These are phyloP conservation scores for Yamadazyma diospyri DNA, from an alignment of 1,139 yeast species.

Conservation along the genomic window DNA sequence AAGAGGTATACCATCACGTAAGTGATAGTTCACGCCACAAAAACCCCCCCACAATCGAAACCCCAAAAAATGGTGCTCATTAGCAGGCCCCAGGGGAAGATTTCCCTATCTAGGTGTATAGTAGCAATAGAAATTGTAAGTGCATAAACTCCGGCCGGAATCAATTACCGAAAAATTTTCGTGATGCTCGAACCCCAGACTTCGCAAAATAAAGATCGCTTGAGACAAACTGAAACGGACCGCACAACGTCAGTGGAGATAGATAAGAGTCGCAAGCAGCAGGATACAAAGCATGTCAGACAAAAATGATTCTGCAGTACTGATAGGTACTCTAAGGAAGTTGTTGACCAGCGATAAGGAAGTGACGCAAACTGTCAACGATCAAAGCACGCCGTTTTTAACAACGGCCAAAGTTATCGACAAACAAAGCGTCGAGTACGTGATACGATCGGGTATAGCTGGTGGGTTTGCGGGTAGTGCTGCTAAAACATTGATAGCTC, in stretches of 20 bases:
- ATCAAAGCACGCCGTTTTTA: conserved; percentile 27
- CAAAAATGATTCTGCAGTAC: conserved; percentile 4
- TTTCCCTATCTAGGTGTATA: conserved; percentile 1
- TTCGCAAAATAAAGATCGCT: too few species aligned
- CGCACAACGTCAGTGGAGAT: too few species aligned
- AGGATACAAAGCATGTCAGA: conserved; percentile 6
- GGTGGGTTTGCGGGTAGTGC: conserved; percentile 97
- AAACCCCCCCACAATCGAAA: too few species aligned
- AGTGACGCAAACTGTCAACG: conserved; percentile 17
- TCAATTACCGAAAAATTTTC: conserved; percentile 3
- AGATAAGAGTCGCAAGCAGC: neutral
- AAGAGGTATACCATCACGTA: too few species aligned
- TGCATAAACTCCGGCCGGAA: neutral
- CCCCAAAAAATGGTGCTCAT: too few species aligned
- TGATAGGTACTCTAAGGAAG: conserved; percentile 3
- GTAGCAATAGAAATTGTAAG: neutral
- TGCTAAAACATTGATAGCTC: conserved; percentile 93
- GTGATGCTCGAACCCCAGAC: conserved; percentile 7
- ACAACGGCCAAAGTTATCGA: conserved; percentile 28
- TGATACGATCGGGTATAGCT: conserved; percentile 80
- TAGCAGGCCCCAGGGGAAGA: too few species aligned
- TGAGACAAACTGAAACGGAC: too few species aligned
- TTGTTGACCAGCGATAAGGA: conserved; percentile 4
- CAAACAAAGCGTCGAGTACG: conserved; percentile 74
- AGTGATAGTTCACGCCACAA: too few species aligned